Evolutionary conservation across 208 protist species (phyloP).

Genomic region (Endotrypanum monterogeii): DNA sequence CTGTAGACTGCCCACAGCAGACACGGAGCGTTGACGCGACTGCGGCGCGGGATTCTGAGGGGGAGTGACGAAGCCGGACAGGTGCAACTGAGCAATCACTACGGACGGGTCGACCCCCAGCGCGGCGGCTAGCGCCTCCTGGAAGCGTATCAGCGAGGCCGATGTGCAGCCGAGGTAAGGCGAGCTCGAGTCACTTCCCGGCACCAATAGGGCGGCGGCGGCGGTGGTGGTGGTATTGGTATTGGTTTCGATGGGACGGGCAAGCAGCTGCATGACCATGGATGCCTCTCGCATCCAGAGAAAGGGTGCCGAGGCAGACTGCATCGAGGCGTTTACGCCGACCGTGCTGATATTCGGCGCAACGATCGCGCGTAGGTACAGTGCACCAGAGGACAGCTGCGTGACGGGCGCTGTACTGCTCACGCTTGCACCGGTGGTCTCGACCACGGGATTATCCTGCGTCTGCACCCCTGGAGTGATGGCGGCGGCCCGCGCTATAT

Average conservation of each 20-base stretch:
- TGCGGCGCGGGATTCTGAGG: constrained; percentile 1
- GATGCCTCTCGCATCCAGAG: constrained; percentile 32
- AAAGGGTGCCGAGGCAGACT: not conserved
- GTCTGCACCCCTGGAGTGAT: not conserved
- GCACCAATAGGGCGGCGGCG: not conserved
- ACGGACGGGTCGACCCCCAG: constrained; percentile 37
- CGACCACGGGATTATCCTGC: too few species aligned
- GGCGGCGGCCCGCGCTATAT: constrained; percentile 24
- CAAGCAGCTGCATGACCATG: constrained; percentile 33
- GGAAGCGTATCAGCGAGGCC: constrained; percentile 33
- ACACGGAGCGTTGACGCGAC: not conserved
- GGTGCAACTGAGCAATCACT: constrained; percentile 29
- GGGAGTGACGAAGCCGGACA: constrained; percentile 12
- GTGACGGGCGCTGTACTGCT: constrained; percentile 4
- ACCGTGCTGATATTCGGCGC: not conserved
- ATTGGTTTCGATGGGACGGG: constrained; percentile 8
- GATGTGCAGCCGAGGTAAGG: constrained; percentile 19
- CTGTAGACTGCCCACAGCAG: not conserved
- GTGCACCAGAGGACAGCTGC: constrained; percentile 14
- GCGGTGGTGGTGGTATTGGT: not conserved
- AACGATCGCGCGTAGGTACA: constrained; percentile 15
- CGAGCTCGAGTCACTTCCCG: not conserved
- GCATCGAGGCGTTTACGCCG: not conserved
- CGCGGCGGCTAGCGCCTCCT: constrained; percentile 24
- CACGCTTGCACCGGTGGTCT: too few species aligned